Conservation (phyloP, 495 filamentous ascomycete species). For the Lophiotrema nucula region DNA sequence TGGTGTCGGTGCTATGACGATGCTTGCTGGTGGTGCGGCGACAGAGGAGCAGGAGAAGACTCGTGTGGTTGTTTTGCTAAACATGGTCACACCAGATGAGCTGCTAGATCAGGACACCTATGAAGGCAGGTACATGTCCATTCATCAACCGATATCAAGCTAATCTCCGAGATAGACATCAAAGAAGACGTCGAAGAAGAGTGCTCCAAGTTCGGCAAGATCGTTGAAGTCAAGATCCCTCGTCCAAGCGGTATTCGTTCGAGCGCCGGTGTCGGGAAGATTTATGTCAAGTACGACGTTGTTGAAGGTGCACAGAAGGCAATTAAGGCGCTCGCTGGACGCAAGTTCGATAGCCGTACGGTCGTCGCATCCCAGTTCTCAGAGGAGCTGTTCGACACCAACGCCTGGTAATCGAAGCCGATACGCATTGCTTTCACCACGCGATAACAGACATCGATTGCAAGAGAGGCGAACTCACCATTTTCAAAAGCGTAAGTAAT, state of each 20-base stretch:
- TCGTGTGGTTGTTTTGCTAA: constrained; percentile 85
- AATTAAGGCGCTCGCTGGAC: constrained; percentile 78
- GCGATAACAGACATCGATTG: too few relatives aligned
- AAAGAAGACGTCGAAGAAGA: constrained; percentile 88
- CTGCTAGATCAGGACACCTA: constrained; percentile 92
- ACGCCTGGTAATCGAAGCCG: constrained; percentile 61
- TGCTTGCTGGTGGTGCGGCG: constrained; percentile 92
- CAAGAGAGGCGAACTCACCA: too few relatives aligned
- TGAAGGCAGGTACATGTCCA: constrained; percentile 60
- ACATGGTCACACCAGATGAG: constrained; percentile 97
- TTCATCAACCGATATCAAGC: neutral
- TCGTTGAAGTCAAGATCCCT: constrained; percentile 86
- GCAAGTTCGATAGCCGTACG: constrained; percentile 93
- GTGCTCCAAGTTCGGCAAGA: constrained; percentile 81
- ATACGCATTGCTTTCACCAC: too few relatives aligned
- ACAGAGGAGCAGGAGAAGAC: constrained; percentile 65
- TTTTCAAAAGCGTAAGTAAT: too few relatives aligned
- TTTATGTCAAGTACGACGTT: constrained; percentile 88
- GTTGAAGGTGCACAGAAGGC: constrained; percentile 78
- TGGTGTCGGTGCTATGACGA: constrained; percentile 97
- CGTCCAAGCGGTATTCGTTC: constrained; percentile 77
- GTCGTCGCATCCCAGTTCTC: constrained; percentile 95
- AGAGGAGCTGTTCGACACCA: constrained; percentile 82
- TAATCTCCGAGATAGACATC: constrained; percentile 68
- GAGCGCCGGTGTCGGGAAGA: constrained; percentile 92